These are phyloP conservation scores for Tylopilus felleus DNA, from an alignment of 768 basidiomycete species.

Conservation along the genomic window DNA sequence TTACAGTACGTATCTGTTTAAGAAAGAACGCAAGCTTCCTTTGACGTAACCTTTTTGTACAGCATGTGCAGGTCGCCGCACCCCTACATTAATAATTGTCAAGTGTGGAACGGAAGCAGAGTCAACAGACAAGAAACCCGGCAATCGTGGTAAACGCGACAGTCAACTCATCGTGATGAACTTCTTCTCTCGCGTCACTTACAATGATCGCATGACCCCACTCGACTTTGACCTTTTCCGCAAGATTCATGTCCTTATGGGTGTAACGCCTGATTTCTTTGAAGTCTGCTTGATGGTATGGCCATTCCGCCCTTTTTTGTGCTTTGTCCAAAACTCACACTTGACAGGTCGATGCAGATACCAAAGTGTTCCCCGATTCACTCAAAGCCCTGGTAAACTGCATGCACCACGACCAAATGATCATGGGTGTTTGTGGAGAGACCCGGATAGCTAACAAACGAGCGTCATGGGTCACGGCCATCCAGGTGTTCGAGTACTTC, in stretches of 20 bases:
- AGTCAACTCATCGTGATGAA: slow-evolving; percentile 99
- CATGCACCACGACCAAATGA: slow-evolving; percentile 98
- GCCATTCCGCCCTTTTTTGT: slow-evolving; percentile 24
- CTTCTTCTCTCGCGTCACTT: slow-evolving; percentile 98
- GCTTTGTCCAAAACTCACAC: slow-evolving; percentile 8
- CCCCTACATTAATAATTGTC: slow-evolving; percentile 90
- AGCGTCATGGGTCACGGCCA: slow-evolving; percentile 96
- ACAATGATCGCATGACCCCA: slow-evolving; percentile 98
- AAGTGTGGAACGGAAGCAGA: slow-evolving; percentile 94
- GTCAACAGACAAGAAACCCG: slow-evolving; percentile 86
- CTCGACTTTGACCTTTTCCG: slow-evolving; percentile 98
- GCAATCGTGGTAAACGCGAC: slow-evolving; percentile 98
- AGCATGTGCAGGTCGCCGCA: slow-evolving; percentile 85
- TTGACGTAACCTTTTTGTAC: slow-evolving; percentile 1
- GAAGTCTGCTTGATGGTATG: slow-evolving; percentile 94
- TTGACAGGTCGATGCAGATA: slow-evolving; percentile 93
- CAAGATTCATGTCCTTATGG: slow-evolving; percentile 94
- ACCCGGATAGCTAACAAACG: slow-evolving; percentile 99
- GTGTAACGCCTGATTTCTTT: slow-evolving; percentile 98
- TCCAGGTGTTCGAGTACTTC: slow-evolving; percentile 98
- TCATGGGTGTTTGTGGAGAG: slow-evolving; percentile 99
- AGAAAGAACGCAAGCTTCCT: neutral
- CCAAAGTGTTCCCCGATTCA: slow-evolving; percentile 90
- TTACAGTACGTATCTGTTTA: slow-evolving; percentile 66
- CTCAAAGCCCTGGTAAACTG: slow-evolving; percentile 91